Base-by-base conservation (phyloP, 129 eudicot genomes). In the Escallonia rubra region DNA sequence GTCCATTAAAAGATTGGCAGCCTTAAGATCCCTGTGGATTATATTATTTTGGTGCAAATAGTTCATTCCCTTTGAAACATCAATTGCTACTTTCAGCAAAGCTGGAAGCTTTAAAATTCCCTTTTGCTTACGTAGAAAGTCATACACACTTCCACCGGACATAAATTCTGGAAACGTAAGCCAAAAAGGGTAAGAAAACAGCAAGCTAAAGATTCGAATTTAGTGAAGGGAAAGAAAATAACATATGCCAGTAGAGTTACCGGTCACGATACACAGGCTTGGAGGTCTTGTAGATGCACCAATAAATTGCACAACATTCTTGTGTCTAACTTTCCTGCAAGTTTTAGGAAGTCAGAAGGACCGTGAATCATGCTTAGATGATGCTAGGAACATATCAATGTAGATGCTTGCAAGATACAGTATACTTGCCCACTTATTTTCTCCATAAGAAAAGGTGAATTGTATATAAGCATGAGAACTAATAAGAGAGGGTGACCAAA, bases 201-300 rank as follows among this genome's bases (percentile, higher is more conserved):
- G 60, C 70, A 49, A 64, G 43, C 13, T 57, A 45, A 47, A 47
- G 41, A 43, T 46, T 23, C 41, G 55, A 61, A 12, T 14, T 40
- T 38, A 43, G 63, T 40, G 16, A 58, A 13, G 38, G 45, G 42
- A 34, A 61, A 38, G 16, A 46, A 59, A 45, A 44, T n/a, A n/a
- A 13, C 34, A 50, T 43, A 49, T 4, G 12, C 5, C 56, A 53
- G 39, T 61, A 66, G 60, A 72, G 59, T 63, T 82, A 92, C 98
- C 98, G 23, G 98, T 92, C 51, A 92, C 84, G 14, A 92, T 92
- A 76, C 91, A 88, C 61, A 86, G 82, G 52, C 80, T 74, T 54
- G 98, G 98, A 70, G 96, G 86, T 75, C 79, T 86, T 45, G 96
- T 88, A 76, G 96, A 88, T 51, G 96, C 96, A 59, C 98, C 98